These are phyloP conservation scores for Kregervanrija fluxuum DNA, from an alignment of 805 yeast species.

Conservation along the genomic window DNA sequence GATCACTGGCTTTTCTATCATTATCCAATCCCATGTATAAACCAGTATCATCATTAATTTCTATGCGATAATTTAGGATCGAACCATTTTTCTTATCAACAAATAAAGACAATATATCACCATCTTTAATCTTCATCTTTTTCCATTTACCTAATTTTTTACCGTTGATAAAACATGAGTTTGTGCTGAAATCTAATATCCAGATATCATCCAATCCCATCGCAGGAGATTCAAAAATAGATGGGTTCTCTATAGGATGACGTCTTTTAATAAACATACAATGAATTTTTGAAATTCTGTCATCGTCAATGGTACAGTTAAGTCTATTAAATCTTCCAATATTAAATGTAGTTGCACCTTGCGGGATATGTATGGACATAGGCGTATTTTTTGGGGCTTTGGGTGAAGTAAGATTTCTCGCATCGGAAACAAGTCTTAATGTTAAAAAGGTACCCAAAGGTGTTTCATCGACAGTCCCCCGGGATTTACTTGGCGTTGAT, in stretches of 20 bases:
- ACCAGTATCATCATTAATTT: conserved; percentile 56
- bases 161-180: conserved; percentile 68
- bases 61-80: conserved; percentile 45
- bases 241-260: conserved; percentile 42
- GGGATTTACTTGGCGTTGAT: too few relatives aligned
- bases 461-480: conserved; percentile 3
- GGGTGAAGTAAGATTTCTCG: neutral
- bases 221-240: conserved; percentile 64
- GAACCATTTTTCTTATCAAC: conserved; percentile 49
- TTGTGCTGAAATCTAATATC: conserved; percentile 74
- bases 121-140: conserved; percentile 53
- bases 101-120: conserved; percentile 61
- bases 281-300: conserved; percentile 77
- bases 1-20: neutral
- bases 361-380: conserved; percentile 49
- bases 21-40: conserved; percentile 34
- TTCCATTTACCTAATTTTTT: conserved; percentile 51
- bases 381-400: conserved; percentile 4
- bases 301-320: conserved; percentile 59
- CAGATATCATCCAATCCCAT: conserved; percentile 67
- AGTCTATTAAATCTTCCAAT: conserved; percentile 68
- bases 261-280: conserved; percentile 60
- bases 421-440: conserved; percentile 35
- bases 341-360: conserved; percentile 51
- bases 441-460: conserved; percentile 62